Evolutionary conservation across 2,329 filamentous ascomycete genomes (phyloP).

Genomic region (Zymoseptoria crescenta): DNA sequence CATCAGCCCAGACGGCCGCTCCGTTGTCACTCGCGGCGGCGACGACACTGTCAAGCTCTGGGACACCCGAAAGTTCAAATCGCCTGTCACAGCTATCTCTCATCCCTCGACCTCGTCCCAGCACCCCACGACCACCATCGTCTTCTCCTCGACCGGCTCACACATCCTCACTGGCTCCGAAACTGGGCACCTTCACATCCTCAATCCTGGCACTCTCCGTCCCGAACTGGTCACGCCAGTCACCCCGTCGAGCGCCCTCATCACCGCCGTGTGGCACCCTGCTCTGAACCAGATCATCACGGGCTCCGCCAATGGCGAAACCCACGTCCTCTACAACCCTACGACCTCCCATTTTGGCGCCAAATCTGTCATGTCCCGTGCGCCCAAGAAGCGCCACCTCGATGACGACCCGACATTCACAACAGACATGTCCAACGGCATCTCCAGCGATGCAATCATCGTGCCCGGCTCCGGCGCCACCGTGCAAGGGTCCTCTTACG

Average conservation of each 20-base stretch:
- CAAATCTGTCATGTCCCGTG: slow-evolving; percentile 81
- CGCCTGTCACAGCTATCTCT: slow-evolving; percentile 69
- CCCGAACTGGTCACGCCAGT: slow-evolving; percentile 80
- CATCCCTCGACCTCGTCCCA: slow-evolving; percentile 77
- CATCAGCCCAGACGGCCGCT: slow-evolving; percentile 80
- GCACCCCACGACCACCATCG: slow-evolving; percentile 78
- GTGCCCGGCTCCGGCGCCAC: slow-evolving; percentile 43
- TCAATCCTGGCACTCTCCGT: slow-evolving; percentile 84
- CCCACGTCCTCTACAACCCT: slow-evolving; percentile 85
- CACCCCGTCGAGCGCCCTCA: slow-evolving; percentile 74
- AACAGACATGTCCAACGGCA: slow-evolving; percentile 70
- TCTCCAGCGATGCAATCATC: slow-evolving; percentile 76
- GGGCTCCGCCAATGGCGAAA: slow-evolving; percentile 83
- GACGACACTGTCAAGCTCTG: slow-evolving; percentile 92
- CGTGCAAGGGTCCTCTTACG: slow-evolving; percentile 37
- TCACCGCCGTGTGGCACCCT: slow-evolving; percentile 83
- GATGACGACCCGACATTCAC: slow-evolving; percentile 87
- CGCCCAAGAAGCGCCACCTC: slow-evolving; percentile 88
- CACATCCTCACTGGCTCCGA: slow-evolving; percentile 84
- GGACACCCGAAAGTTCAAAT: slow-evolving; percentile 94
- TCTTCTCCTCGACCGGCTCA: slow-evolving; percentile 75
- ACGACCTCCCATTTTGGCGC: slow-evolving; percentile 74
- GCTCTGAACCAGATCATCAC: slow-evolving; percentile 96
- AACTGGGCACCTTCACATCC: slow-evolving; percentile 78
- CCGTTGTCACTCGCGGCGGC: slow-evolving; percentile 83